phyloP scores from a whole-genome alignment of 129 eudicot genomes.

The Lactuca saligna region DNA sequence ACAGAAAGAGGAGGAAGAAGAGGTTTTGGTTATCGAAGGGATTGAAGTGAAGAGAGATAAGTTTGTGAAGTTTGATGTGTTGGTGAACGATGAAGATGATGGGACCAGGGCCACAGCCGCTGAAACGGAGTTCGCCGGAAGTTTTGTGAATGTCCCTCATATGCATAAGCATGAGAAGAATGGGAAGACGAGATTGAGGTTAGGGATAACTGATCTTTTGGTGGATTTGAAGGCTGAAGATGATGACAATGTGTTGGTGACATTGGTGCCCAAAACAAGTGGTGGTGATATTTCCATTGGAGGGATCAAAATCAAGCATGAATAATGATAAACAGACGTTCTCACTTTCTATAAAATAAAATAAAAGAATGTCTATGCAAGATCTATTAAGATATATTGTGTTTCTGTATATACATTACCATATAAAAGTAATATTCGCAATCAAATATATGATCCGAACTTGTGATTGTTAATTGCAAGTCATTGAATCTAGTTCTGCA shows the following conservation, averaged over 20 bases:
- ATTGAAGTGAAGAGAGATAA: slow-evolving; percentile 34
- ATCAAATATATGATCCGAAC: too few species aligned
- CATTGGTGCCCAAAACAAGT: slow-evolving; percentile 41
- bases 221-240: slow-evolving; percentile 40
- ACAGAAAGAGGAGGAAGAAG: slow-evolving; percentile 44
- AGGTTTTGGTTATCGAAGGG: slow-evolving; percentile 42
- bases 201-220: slow-evolving; percentile 40
- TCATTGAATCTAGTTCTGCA: too few species aligned
- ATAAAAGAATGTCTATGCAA: too few species aligned
- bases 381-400: too few species aligned
- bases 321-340: not conserved
- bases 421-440: too few species aligned
- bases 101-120: slow-evolving; percentile 21
- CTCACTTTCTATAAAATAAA: too few species aligned
- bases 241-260: slow-evolving; percentile 45
- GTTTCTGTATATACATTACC: too few species aligned
- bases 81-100: slow-evolving; percentile 54
- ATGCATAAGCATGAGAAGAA: slow-evolving; percentile 35
- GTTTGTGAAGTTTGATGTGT: slow-evolving; percentile 56
- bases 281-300: slow-evolving; percentile 25
- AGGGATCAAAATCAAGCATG: slow-evolving; percentile 33
- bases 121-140: slow-evolving; percentile 50
- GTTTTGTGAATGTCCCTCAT: slow-evolving; percentile 54
- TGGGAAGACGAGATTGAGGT: slow-evolving; percentile 34
- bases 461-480: too few species aligned